Evolutionary conservation across 2,329 filamentous ascomycete species (phyloP).

Genomic region (Capronia americana): DNA sequence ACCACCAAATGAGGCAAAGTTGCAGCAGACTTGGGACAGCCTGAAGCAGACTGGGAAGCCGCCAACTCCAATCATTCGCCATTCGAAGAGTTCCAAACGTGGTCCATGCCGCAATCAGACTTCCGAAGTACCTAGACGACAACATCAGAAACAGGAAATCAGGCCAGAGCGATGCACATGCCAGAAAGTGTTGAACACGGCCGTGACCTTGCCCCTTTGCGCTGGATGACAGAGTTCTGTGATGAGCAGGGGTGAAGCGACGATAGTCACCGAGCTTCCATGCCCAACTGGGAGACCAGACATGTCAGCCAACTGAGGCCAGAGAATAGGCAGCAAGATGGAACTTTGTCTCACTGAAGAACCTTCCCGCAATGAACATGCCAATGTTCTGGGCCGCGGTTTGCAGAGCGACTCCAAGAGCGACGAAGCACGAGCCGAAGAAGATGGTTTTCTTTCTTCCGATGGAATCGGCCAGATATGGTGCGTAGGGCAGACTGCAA

Average conservation of each 20-base stretch:
- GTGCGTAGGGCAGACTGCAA: conserved; percentile 35
- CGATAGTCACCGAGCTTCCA: too few relatives aligned
- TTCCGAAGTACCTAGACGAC: conserved; percentile 55
- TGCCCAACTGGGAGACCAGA: too few relatives aligned
- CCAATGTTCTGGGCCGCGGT: conserved; percentile 40
- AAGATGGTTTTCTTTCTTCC: conserved; percentile 37
- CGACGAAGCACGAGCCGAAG: conserved; percentile 34
- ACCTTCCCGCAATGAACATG: conserved; percentile 43
- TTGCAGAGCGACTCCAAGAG: conserved; percentile 42
- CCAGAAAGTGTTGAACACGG: conserved; percentile 26
- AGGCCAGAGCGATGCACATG: neutral
- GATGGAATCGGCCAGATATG: conserved; percentile 36
- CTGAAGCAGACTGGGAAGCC: conserved; percentile 70
- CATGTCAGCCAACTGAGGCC: too few relatives aligned
- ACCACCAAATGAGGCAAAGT: conserved; percentile 64
- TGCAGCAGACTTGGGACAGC: conserved; percentile 66
- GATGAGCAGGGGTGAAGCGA: conserved; percentile 40
- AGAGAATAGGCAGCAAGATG: conserved; percentile 40
- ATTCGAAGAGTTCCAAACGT: conserved; percentile 56
- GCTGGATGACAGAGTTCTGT: conserved; percentile 42
- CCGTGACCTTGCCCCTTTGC: conserved; percentile 39
- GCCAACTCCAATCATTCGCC: conserved; percentile 61
- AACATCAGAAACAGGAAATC: conserved; percentile 46
- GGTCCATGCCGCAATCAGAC: conserved; percentile 58
- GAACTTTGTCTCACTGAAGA: conserved; percentile 42